Evolutionary conservation across 768 basidiomycete genomes (phyloP).

Genomic region (Tylopilus felleus): DNA sequence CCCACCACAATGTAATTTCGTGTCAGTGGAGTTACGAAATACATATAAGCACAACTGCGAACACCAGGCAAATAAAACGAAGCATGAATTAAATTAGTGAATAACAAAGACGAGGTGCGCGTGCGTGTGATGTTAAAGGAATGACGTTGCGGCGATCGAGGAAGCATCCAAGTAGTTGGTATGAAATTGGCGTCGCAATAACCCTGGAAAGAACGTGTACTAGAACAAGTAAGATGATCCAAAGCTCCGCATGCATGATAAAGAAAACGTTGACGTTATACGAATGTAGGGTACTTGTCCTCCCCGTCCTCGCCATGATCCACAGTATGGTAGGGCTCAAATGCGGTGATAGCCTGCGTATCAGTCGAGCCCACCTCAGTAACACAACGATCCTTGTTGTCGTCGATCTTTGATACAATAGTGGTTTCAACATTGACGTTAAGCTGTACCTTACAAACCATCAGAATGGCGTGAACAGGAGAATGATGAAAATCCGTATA

Average conservation of each 20-base stretch:
- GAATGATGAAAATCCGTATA: not conserved
- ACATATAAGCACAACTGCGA: not conserved
- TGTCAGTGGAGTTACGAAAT: no score
- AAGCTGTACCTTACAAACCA: constrained; percentile 15
- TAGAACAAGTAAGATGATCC: not conserved
- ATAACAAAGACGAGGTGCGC: no score
- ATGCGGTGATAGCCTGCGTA: constrained; percentile 5
- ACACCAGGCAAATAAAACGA: not conserved
- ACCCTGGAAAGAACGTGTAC: not conserved
- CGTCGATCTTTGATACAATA: constrained; percentile 30
- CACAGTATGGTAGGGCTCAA: constrained; percentile 10
- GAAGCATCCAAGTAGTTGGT: not conserved
- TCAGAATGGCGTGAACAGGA: not conserved
- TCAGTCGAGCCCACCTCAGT: constrained; percentile 12
- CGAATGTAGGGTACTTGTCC: constrained; percentile 10
- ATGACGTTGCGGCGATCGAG: not conserved
- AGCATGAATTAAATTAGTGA: not conserved
- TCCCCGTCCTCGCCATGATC: constrained; percentile 20
- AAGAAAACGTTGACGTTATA: constrained; percentile 2
- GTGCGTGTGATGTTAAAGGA: not conserved
- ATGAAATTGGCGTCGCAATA: no score
- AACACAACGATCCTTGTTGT: constrained; percentile 17
- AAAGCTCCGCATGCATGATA: not conserved
- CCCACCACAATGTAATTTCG: no score
- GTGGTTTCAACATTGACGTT: constrained; percentile 35